Conservation (phyloP, 2,329 filamentous ascomycete genomes). For the Epichloe elymi region DNA sequence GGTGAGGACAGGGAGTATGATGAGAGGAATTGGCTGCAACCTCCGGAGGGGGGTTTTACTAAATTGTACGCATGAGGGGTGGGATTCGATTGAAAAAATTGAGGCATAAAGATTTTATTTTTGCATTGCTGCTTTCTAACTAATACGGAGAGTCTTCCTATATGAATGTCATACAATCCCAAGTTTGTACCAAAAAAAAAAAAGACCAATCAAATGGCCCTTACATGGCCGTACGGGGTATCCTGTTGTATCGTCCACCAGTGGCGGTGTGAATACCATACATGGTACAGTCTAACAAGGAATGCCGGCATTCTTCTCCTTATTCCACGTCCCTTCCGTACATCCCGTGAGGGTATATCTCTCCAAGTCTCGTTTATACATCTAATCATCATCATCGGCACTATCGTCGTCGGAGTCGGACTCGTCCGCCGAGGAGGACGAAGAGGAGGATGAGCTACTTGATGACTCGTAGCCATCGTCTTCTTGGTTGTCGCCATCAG, state of each 20-base stretch:
- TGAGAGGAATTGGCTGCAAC: constrained; percentile 84
- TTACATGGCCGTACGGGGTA: constrained; percentile 5
- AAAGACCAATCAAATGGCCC: not conserved
- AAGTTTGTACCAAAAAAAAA: not conserved
- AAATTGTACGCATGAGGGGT: constrained; percentile 34
- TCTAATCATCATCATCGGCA: constrained; percentile 3
- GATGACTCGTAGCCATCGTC: constrained; percentile 20
- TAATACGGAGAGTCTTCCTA: not conserved
- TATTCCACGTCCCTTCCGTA: not conserved
- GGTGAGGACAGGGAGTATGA: constrained; percentile 64
- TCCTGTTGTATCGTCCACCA: constrained; percentile 5
- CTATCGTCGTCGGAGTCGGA: constrained; percentile 19
- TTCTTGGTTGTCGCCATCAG: constrained; percentile 7
- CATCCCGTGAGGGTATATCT: constrained; percentile 1
- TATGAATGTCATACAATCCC: not conserved
- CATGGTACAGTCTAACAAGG: constrained; percentile 8
- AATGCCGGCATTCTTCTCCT: not conserved
- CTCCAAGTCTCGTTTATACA: not conserved
- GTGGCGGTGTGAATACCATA: constrained; percentile 3
- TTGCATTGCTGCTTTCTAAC: not conserved
- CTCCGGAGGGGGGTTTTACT: constrained; percentile 67
- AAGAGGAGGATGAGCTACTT: constrained; percentile 30
- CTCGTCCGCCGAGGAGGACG: constrained; percentile 23
- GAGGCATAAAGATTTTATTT: not conserved
- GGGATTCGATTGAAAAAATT: not conserved